Base-by-base conservation (phyloP, 352 stramenopile genomes). In the Globisporangium heterothallicum region DNA sequence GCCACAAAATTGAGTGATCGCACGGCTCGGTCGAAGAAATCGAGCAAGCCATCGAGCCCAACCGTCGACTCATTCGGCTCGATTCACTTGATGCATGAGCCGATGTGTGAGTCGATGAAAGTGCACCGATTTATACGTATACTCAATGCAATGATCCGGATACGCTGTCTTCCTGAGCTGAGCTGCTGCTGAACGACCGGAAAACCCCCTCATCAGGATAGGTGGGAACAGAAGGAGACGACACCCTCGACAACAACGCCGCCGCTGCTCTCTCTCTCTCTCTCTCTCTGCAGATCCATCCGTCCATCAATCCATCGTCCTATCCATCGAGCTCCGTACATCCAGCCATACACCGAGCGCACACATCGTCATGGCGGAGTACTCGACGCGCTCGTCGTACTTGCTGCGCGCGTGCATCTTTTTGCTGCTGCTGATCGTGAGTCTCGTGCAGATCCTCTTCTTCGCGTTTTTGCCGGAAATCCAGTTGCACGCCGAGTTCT, bases 391-490 rank as follows among this genome's bases (percentile, higher is more conserved):
- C 41, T 64, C 72, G 42, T 67, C 70, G 44, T 89, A 78, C 68
- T 53, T 89, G 35, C 67, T 92, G 55, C 74, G 71, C 54, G 65
- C 69, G 26, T 89, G 81, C 56, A 68, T 92, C 49, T 61, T 89
- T 22, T 71, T 92, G 47, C 62, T 92, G 54, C 61, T 86, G 47
- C 65, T 92, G 12, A 89, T 89, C 53, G 56, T 73, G 62, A 88
- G 63, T 40, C 69, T 92, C 16, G 35, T 86, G 53, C 81, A 92
- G 66, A 53, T 92, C 13, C 44, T 61, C 6, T 89, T 92, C 72
- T 92, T 92, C 59, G 56, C 74, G 47, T 61, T 88, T 52, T 48
- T 92, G 43, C 81, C 81, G 0, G 72, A 89, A 40, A 72, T 92
- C 25, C 48, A 75, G 48, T 55, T 88, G 24, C 78, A 86, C 41